Conservation (phyloP, 2,329 filamentous ascomycete species). For the Neofusicoccum ribis region DNA sequence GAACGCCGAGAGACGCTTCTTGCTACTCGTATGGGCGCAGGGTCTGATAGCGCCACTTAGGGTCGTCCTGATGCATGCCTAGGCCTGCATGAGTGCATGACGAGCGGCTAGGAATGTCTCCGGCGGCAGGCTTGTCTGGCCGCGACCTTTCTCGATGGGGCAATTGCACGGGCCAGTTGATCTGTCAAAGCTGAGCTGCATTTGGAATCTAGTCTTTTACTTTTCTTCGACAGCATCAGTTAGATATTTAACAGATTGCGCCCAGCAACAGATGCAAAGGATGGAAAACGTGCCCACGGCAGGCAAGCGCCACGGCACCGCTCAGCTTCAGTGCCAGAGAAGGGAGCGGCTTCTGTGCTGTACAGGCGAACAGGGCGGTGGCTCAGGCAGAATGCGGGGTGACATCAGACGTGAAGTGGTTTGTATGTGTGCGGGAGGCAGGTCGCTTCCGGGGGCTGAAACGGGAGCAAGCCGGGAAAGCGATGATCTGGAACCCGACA, state of each 20-base stretch:
- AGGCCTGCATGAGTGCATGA: not conserved
- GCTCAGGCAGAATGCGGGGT: constrained; percentile 1
- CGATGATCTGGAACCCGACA: constrained; percentile 4
- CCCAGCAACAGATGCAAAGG: not conserved
- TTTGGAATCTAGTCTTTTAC: not conserved
- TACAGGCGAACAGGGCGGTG: not conserved
- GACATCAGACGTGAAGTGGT: constrained; percentile 10
- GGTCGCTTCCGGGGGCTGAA: constrained; percentile 11
- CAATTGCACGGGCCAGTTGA: constrained; percentile 1
- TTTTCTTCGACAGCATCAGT: not conserved
- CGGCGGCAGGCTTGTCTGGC: not conserved
- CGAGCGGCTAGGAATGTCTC: constrained; percentile 3
- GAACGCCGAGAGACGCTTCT: not conserved
- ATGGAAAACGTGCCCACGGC: not conserved
- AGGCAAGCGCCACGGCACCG: not conserved
- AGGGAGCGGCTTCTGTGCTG: not conserved
- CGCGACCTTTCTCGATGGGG: not conserved
- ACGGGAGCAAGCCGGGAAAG: constrained; percentile 1
- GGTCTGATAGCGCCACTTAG: not conserved
- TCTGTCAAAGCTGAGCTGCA: not conserved
- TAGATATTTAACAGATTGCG: not conserved
- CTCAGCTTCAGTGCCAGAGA: no score
- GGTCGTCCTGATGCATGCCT: not conserved
- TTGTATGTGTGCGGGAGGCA: constrained; percentile 7
- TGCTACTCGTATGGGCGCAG: not conserved